These are phyloP conservation scores for Antitrichia curtipendula DNA, from an alignment of 225 moss, liverwort and hornwort genomes.

Conservation along the genomic window DNA sequence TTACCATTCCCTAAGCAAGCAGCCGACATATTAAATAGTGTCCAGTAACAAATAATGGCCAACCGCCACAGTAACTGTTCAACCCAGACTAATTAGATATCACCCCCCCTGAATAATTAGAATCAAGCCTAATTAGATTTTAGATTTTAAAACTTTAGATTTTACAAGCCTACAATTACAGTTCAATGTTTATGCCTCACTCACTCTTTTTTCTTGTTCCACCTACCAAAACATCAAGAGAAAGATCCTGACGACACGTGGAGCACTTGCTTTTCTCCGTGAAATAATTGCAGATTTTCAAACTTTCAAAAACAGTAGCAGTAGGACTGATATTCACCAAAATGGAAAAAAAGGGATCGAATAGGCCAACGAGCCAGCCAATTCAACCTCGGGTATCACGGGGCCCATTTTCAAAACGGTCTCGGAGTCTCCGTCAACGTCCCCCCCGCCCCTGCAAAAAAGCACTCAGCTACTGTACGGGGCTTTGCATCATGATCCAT, in stretches of 20 bases:
- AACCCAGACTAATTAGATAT: background rate
- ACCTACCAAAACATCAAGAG: background rate
- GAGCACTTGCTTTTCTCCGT: background rate
- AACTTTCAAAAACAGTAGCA: background rate
- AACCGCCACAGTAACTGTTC: background rate
- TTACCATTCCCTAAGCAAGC: background rate
- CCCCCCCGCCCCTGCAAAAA: background rate
- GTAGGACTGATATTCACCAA: background rate
- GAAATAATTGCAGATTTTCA: background rate
- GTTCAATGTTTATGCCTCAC: background rate
- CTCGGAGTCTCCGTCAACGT: constrained; percentile 3
- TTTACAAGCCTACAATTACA: too few species aligned
- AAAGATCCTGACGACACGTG: background rate
- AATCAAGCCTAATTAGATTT: too few species aligned
- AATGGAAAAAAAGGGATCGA: background rate
- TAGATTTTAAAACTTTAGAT: too few species aligned
- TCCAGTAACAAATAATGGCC: background rate
- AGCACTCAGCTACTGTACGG: background rate
- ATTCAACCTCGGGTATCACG: background rate
- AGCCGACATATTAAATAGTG: too few species aligned
- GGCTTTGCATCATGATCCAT: background rate
- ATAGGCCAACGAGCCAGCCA: background rate
- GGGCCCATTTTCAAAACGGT: background rate
- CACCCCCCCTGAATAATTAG: background rate
- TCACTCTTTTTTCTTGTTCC: background rate